Evolutionary conservation across 306 rosid genomes (phyloP).

Genomic region (Luffa aegyptiaca): DNA sequence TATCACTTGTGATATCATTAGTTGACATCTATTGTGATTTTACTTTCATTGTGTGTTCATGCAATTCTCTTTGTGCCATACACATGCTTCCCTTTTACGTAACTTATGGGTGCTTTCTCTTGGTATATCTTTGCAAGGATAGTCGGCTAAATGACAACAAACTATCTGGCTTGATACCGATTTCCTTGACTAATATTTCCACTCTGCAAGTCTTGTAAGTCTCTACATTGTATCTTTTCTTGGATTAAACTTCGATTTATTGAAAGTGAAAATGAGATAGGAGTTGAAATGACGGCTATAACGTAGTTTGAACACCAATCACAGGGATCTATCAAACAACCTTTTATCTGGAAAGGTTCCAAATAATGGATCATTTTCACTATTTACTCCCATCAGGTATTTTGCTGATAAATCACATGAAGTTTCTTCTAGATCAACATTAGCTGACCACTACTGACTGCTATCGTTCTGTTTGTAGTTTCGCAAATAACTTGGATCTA

Average conservation of each 20-base stretch:
- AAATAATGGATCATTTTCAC: constrained; percentile 19
- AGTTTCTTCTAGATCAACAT: background rate
- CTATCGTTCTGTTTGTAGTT: constrained; percentile 2
- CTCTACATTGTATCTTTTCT: background rate
- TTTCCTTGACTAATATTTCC: constrained; percentile 12
- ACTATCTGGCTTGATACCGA: constrained; percentile 13
- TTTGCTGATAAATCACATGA: background rate
- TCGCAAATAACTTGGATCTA: constrained; percentile 10
- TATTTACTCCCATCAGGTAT: constrained; percentile 16
- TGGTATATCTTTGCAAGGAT: constrained; percentile 11
- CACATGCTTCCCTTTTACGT: background rate
- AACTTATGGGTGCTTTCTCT: background rate
- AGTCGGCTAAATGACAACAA: constrained; percentile 17
- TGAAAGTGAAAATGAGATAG: background rate
- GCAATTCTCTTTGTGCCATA: background rate
- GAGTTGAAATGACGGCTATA: background rate
- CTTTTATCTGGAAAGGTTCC: constrained; percentile 12
- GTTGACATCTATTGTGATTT: background rate
- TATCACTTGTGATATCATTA: background rate
- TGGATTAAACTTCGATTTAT: background rate
- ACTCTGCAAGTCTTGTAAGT: constrained; percentile 21
- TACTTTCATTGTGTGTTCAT: background rate
- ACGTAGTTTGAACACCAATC: background rate
- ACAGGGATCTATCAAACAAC: constrained; percentile 16
- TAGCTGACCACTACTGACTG: background rate